Evolutionary conservation across 495 filamentous ascomycete genomes (phyloP).

Genomic region (Penicillium herquei): DNA sequence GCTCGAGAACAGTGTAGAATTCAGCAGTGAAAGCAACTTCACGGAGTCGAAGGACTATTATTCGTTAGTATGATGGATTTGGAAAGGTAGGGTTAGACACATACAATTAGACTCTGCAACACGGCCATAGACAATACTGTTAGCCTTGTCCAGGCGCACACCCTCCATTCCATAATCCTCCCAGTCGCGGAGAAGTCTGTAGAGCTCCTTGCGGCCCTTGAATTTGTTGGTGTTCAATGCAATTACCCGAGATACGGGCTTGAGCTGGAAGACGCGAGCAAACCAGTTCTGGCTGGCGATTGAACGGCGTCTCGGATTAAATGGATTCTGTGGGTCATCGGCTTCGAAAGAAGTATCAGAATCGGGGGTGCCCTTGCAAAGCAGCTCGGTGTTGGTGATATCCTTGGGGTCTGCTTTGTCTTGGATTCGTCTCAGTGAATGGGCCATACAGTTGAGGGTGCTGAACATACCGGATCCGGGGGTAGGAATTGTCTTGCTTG

Average conservation of each 20-base stretch:
- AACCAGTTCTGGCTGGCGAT: constrained; percentile 69
- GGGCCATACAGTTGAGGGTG: neutral
- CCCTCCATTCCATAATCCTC: constrained; percentile 73
- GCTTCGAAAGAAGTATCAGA: constrained; percentile 19
- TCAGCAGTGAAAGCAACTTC: constrained; percentile 78
- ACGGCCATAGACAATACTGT: constrained; percentile 70
- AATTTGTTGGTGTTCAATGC: constrained; percentile 69
- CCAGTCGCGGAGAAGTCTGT: constrained; percentile 74
- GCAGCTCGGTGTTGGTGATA: constrained; percentile 1
- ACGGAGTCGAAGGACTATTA: constrained; percentile 70
- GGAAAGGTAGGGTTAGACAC: constrained; percentile 27
- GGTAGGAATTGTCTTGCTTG: constrained; percentile 20
- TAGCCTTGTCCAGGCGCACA: constrained; percentile 68
- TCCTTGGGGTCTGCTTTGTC: constrained; percentile 12
- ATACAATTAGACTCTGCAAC: constrained; percentile 77
- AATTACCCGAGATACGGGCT: constrained; percentile 69
- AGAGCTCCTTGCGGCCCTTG: constrained; percentile 71
- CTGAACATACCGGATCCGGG: constrained; percentile 21
- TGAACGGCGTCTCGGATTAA: constrained; percentile 17
- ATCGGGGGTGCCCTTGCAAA: constrained; percentile 18
- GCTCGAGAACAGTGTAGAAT: constrained; percentile 80
- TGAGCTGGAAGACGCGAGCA: constrained; percentile 81
- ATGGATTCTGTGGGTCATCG: constrained; percentile 10
- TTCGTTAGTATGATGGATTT: constrained; percentile 1
- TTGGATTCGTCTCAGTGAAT: constrained; percentile 1